Base-by-base conservation (phyloP, 1,284 basidiomycete species). In the Ganoderma boninense region DNA sequence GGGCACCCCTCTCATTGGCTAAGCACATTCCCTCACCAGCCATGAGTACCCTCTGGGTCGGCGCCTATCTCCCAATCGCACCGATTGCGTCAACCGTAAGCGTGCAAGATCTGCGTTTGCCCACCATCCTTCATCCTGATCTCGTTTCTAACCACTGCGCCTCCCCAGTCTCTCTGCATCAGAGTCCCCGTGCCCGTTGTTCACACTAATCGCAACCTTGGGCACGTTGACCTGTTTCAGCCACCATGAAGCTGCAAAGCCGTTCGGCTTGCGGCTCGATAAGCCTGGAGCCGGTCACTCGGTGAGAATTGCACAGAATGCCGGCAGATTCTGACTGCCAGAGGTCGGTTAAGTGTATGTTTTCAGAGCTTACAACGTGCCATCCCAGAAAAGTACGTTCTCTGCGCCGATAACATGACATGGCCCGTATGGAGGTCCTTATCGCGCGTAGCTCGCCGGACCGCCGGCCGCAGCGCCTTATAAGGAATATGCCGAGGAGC, bases 31-130 rank as follows among this genome's bases (percentile, higher is more conserved):
- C 20, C 40, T 61, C 40, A 3, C 67, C 38, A 62, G 61, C 67
- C 59, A 49, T 56, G 66, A 64, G 72, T 71, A 73, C 72, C 72
- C 66, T 73, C 64, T 64, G 20, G 38, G 72, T 73, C 68, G 57
- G 72, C 72, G 72, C 52, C 32, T 69, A 59, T 18, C 52, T 16
- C 18, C 65, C 40, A 38, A 44, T 43, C 23, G 64, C 56, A 14
- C 66, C 32, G 35, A 35, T 61, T 46, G 64, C 65, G 54, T 63
- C 60, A 42, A 62, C 38, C 4, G 46, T n/a, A 49, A 23, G 3
- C 10, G 46, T 11, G n/a, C 46, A 49, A 49, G 46, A 49, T 49
- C 46, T 26, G n/a, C 46, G 20, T 20, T 10, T 49, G 18, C 46
- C 18, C 20, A 6, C 23, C 13, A 4, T 56, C 26, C 29, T 32